Evolutionary conservation across 2,329 filamentous ascomycete species (phyloP).

Genomic region (Ascochyta pisi): DNA sequence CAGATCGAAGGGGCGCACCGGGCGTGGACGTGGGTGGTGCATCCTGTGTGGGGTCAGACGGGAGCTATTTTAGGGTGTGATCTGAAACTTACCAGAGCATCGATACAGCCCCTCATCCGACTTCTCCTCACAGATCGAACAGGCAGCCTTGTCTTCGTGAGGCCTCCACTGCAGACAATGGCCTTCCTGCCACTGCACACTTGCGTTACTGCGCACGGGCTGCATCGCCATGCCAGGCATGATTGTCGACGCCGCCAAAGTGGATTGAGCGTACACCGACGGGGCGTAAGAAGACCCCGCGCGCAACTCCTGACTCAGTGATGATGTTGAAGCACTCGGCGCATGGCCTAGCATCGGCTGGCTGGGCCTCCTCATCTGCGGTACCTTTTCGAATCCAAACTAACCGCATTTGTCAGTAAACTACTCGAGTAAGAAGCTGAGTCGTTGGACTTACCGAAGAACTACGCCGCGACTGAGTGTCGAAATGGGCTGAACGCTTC

Average conservation of each 20-base stretch:
- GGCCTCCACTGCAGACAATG: conserved; percentile 76
- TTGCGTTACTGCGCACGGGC: conserved; percentile 78
- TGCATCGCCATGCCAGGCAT: conserved; percentile 86
- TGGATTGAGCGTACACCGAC: conserved; percentile 85
- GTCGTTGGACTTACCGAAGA: conserved; percentile 11
- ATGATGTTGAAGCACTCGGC: conserved; percentile 71
- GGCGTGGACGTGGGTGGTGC: conserved; percentile 62
- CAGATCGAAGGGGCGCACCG: conserved; percentile 67
- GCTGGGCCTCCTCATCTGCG: conserved; percentile 66
- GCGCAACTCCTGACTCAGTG: conserved; percentile 57
- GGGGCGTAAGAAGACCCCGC: conserved; percentile 71
- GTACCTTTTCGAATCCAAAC: conserved; percentile 78
- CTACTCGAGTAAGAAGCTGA: conserved; percentile 12
- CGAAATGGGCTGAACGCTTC: conserved; percentile 91
- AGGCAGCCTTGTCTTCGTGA: conserved; percentile 66
- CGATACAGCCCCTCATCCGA: conserved; percentile 77
- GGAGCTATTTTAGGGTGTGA: conserved; percentile 6
- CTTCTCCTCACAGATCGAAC: conserved; percentile 78
- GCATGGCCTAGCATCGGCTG: conserved; percentile 73
- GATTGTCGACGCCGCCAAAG: conserved; percentile 81
- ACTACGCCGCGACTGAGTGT: conserved; percentile 11
- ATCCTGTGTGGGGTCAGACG: conserved; percentile 55
- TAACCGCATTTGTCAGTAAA: conserved; percentile 40
- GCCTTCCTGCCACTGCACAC: conserved; percentile 82
- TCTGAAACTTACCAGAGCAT: conserved; percentile 61